Evolutionary conservation across 192 early-diverging fungal genomes (phyloP).

Genomic region (Paraglomus occultum): DNA sequence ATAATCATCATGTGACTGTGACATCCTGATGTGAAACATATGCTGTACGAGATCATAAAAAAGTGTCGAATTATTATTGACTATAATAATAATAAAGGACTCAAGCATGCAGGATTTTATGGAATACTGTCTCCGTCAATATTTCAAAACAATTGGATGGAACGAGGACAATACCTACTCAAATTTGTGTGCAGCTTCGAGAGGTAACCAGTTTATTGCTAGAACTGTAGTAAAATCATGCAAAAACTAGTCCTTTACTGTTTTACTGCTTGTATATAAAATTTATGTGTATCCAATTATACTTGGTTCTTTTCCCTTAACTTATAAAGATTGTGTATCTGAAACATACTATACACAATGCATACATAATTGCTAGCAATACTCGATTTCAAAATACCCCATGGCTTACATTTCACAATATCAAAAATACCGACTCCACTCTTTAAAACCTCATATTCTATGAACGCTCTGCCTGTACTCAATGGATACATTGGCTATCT

Average conservation of each 20-base stretch:
- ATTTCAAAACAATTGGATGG: slow-evolving; percentile 74
- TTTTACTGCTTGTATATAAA: background rate
- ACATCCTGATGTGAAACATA: too few species aligned
- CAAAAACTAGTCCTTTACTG: background rate
- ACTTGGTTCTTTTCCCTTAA: background rate
- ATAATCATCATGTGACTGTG: too few species aligned
- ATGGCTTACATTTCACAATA: slow-evolving; percentile 66
- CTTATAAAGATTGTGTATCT: background rate
- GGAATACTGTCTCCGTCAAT: slow-evolving; percentile 75
- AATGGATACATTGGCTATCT: slow-evolving; percentile 76
- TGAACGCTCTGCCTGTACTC: slow-evolving; percentile 57
- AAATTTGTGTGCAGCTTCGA: slow-evolving; percentile 69
- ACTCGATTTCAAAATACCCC: slow-evolving; percentile 80
- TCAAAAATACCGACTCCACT: slow-evolving; percentile 75
- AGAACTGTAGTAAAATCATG: background rate
- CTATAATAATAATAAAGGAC: too few species aligned
- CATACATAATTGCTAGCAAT: slow-evolving; percentile 46
- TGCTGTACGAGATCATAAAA: too few species aligned
- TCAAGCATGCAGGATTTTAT: slow-evolving; percentile 72
- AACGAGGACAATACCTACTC: slow-evolving; percentile 82
- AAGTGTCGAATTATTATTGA: too few species aligned
- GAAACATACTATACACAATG: background rate
- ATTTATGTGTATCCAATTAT: too few species aligned
- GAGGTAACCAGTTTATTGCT: slow-evolving; percentile 38
- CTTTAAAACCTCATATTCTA: slow-evolving; percentile 73